Evolutionary conservation across 202 grass and related monocot species (phyloP).

Genomic region (Elaeis oleifera): DNA sequence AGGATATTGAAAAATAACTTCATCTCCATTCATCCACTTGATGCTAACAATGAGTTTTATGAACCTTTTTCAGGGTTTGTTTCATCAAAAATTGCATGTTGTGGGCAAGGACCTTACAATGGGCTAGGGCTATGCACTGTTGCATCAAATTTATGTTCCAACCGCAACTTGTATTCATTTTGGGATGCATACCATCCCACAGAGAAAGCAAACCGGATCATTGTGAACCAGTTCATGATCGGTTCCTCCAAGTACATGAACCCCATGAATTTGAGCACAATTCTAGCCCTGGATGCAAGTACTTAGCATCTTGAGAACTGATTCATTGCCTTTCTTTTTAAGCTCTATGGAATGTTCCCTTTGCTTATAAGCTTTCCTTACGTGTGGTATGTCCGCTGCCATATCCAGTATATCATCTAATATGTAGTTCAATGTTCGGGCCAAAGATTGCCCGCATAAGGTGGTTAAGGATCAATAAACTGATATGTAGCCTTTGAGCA

Average conservation of each 20-base stretch:
- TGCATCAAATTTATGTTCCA: slow-evolving; percentile 69
- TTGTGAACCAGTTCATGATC: slow-evolving; percentile 71
- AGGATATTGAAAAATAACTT: neutral
- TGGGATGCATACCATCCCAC: slow-evolving; percentile 90
- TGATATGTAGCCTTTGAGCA: too few relatives aligned
- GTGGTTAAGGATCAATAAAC: too few relatives aligned
- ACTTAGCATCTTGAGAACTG: neutral
- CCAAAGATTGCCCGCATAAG: too few relatives aligned
- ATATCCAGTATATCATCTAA: too few relatives aligned
- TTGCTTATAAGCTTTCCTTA: too few relatives aligned
- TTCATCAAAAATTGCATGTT: slow-evolving; percentile 81
- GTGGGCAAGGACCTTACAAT: slow-evolving; percentile 94
- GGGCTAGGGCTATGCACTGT: slow-evolving; percentile 72
- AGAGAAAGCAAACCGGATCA: slow-evolving; percentile 86
- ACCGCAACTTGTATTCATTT: slow-evolving; percentile 67
- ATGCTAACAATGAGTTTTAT: neutral
- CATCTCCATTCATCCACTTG: too few relatives aligned
- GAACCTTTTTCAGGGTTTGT: slow-evolving; percentile 48
- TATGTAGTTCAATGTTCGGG: too few relatives aligned
- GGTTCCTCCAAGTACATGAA: slow-evolving; percentile 76
- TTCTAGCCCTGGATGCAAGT: slow-evolving; percentile 53
- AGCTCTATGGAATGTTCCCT: too few relatives aligned
- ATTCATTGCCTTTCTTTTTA: too few relatives aligned
- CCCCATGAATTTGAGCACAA: slow-evolving; percentile 89
- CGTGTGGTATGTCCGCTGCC: too few relatives aligned